Evolutionary conservation across 2,329 filamentous ascomycete genomes (phyloP).

Genomic region (Hymenoscyphus salicellus): DNA sequence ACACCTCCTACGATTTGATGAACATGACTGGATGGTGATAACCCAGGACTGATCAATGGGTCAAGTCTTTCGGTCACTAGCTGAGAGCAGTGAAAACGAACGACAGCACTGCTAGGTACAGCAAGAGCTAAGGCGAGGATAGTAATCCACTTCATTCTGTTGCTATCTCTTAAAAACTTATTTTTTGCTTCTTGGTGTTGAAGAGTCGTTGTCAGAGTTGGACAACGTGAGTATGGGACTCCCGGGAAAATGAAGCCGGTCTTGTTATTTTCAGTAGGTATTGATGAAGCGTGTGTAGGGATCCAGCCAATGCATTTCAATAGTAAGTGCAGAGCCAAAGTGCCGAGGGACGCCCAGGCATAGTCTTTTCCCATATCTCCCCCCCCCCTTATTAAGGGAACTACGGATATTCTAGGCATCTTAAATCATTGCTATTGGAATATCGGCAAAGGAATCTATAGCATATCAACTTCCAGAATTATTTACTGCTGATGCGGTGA

Average conservation of each 20-base stretch:
- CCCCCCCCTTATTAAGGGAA: too few species aligned
- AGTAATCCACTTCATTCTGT: constrained; percentile 7
- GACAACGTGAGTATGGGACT: too few species aligned
- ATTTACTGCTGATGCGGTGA: background rate
- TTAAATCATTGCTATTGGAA: background rate
- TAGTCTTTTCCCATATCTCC: background rate
- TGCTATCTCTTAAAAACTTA: background rate
- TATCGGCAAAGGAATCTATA: background rate
- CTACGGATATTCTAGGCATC: background rate
- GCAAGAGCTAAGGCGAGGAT: constrained; percentile 5
- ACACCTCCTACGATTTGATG: constrained; percentile 22
- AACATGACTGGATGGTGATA: constrained; percentile 17
- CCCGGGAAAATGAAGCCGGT: background rate
- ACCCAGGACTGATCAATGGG: constrained; percentile 14
- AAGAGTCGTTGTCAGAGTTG: too few species aligned
- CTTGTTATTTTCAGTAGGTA: background rate
- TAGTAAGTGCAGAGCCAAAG: background rate
- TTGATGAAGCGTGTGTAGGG: background rate
- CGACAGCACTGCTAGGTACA: constrained; percentile 8
- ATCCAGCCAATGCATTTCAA: background rate
- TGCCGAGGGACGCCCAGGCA: background rate
- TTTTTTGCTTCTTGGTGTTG: too few species aligned
- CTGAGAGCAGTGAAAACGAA: constrained; percentile 19
- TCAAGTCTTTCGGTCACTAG: constrained; percentile 17
- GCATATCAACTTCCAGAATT: background rate